phyloP scores from a whole-genome alignment of 208 protist species.

The Trypanosoma theileri region DNA sequence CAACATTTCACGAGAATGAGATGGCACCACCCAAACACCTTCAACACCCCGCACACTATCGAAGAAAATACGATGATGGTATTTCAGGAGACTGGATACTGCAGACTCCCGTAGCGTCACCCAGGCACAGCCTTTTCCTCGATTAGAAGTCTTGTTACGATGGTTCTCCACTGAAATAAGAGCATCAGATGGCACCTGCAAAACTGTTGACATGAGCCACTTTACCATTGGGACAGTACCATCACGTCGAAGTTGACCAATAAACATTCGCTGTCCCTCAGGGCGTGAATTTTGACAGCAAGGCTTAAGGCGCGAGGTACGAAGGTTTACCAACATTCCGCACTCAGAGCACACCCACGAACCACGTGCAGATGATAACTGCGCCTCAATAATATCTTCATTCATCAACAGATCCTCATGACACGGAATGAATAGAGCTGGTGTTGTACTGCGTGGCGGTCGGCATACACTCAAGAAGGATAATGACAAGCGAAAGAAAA shows the following conservation, averaged over 20 bases:
- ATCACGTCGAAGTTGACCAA: constrained; percentile 76
- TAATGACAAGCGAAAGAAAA: constrained; percentile 46
- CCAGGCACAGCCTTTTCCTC: constrained; percentile 81
- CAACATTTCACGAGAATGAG: constrained; percentile 29
- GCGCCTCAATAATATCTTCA: constrained; percentile 39
- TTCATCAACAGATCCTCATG: constrained; percentile 59
- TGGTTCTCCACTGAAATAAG: constrained; percentile 71
- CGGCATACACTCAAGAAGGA: constrained; percentile 44
- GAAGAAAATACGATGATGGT: constrained; percentile 73
- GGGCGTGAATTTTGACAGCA: neutral
- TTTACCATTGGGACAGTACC: constrained; percentile 72
- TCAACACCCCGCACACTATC: constrained; percentile 56
- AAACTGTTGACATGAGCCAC: constrained; percentile 64
- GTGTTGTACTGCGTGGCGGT: constrained; percentile 38
- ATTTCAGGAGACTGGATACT: constrained; percentile 37
- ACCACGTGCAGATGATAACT: constrained; percentile 28
- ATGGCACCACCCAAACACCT: constrained; percentile 53
- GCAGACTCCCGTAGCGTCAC: constrained; percentile 41
- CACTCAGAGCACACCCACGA: constrained; percentile 32
- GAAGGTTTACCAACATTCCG: constrained; percentile 26
- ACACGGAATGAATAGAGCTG: constrained; percentile 68
- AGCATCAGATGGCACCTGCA: constrained; percentile 37
- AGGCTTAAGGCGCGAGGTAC: neutral
- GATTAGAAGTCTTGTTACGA: constrained; percentile 47
- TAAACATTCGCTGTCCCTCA: constrained; percentile 46